Conservation (phyloP, 169 alveolate genomes). For the Plasmodium blacklocki region DNA sequence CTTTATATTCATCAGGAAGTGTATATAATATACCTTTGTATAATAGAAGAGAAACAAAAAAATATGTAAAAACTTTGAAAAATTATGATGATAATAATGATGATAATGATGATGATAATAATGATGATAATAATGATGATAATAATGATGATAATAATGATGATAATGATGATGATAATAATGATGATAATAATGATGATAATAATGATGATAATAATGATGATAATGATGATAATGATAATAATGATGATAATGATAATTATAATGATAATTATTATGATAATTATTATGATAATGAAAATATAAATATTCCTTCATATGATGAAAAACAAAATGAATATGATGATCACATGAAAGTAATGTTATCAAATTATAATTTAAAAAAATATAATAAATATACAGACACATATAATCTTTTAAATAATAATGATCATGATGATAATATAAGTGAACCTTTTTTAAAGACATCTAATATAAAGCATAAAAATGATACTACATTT, state of each 20-base stretch:
- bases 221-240: not conserved
- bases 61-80: not conserved
- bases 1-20: not conserved
- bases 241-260: not conserved
- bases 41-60: not conserved
- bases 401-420: too few relatives aligned
- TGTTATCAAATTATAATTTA: not conserved
- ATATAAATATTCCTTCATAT: not conserved
- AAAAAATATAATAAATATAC: not conserved
- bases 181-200: not conserved
- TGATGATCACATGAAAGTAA: conserved; percentile 5
- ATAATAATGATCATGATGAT: too few relatives aligned
- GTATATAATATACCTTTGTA: not conserved
- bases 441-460: too few relatives aligned
- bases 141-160: not conserved
- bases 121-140: not conserved
- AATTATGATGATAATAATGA: not conserved
- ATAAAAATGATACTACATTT: too few relatives aligned
- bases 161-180: not conserved
- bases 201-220: not conserved
- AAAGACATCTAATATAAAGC: too few relatives aligned
- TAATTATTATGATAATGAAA: not conserved
- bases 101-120: not conserved
- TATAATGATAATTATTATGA: not conserved
- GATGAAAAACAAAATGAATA: not conserved